Conservation (phyloP, 2,329 filamentous ascomycete genomes). For the Colletotrichum tanaceti region DNA sequence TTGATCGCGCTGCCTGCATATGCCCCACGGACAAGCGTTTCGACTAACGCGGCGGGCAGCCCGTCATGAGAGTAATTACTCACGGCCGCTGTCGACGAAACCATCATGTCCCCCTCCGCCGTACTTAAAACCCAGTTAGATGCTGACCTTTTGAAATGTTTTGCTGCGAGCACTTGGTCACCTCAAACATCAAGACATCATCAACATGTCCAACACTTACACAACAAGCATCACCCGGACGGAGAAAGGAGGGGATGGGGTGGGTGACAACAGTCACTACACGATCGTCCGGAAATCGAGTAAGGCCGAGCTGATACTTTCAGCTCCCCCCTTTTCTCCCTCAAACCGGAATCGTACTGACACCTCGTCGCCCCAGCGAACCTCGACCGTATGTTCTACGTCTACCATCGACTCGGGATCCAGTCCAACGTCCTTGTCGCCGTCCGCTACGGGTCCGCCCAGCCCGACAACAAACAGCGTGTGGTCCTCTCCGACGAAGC, state of each 20-base stretch:
- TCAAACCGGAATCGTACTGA: background rate
- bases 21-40: slow-evolving; percentile 1
- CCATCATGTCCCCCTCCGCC: too few species aligned
- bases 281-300: slow-evolving; percentile 25
- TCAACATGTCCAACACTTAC: background rate
- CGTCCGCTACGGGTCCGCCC: slow-evolving; percentile 39
- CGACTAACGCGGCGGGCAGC: background rate
- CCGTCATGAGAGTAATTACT: background rate
- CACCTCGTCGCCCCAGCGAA: background rate
- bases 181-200: background rate
- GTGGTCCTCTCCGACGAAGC: slow-evolving; percentile 27
- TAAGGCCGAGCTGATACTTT: background rate
- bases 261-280: background rate
- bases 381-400: slow-evolving; percentile 42
- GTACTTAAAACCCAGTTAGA: background rate
- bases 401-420: slow-evolving; percentile 43
- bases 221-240: background rate
- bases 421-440: slow-evolving; percentile 44
- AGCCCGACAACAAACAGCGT: background rate
- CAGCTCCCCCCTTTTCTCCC: too few species aligned
- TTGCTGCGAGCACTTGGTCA: background rate
- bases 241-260: background rate
- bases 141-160: background rate
- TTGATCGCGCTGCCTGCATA: background rate
- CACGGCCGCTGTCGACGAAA: background rate